Evolutionary conservation across 2,329 filamentous ascomycete genomes (phyloP).

Genomic region (Orbilia oligospora): DNA sequence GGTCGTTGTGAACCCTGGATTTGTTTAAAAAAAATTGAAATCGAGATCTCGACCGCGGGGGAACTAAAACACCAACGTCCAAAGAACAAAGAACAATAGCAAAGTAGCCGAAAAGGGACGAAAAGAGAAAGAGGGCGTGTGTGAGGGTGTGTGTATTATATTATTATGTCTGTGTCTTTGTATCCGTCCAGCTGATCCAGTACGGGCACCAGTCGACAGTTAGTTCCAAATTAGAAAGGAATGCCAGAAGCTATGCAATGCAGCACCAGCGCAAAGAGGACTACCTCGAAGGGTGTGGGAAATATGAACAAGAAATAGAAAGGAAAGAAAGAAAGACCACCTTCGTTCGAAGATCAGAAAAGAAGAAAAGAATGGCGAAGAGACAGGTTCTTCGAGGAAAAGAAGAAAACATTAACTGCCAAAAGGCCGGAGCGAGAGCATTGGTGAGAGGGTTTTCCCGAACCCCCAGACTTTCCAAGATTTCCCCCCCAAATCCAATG

Average conservation of each 20-base stretch:
- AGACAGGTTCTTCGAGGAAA: not conserved
- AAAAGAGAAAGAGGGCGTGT: not conserved
- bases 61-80: conserved; percentile 9
- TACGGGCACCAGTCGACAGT: conserved; percentile 1
- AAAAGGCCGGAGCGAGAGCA: not conserved
- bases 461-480: conserved; percentile 11
- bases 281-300: conserved; percentile 37
- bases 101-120: not conserved
- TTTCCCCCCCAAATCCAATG: not conserved
- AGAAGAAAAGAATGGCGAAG: conserved; percentile 5
- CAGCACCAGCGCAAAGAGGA: conserved; percentile 23
- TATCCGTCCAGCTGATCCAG: not conserved
- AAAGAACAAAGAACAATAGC: not conserved
- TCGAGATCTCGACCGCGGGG: not conserved
- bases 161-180: too few species aligned
- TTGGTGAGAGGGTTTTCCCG: conserved; percentile 27
- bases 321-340: conserved; percentile 8
- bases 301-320: conserved; percentile 40
- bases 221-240: conserved; percentile 33
- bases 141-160: not conserved
- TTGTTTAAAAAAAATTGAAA: not conserved
- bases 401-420: conserved; percentile 8
- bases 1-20: conserved; percentile 12
- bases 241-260: conserved; percentile 16
- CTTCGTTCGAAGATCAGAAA: not conserved